A percentile compares a stretch with the other conserved stretches of the same genome.
phyloP scores from a whole-genome alignment of 768 basidiomycete genomes.

The Lactarius evosmus region DNA sequence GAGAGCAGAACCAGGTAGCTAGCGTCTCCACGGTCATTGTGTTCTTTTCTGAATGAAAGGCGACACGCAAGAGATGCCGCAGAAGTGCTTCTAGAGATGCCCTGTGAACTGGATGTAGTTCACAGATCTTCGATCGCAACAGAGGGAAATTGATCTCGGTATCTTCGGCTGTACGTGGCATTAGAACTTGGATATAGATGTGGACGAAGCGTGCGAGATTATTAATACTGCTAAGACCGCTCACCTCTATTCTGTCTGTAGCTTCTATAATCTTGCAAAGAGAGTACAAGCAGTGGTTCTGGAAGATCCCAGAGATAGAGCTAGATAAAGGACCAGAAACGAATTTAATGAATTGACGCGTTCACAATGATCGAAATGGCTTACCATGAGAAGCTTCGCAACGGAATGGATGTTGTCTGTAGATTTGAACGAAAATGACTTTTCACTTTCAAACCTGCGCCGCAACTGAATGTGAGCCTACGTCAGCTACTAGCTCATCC shows the following conservation, averaged over 20 bases:
- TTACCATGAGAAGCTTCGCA: not conserved
- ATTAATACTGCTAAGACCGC: not conserved
- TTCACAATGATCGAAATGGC: not conserved
- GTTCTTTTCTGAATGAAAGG: too few species aligned
- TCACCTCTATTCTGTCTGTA: not conserved
- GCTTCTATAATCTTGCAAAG: not conserved
- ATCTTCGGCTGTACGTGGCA: not conserved
- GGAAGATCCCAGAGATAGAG: not conserved
- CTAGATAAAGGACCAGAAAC: too few species aligned
- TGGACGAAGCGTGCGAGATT: not conserved
- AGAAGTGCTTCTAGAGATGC: too few species aligned
- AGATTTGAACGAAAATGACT: not conserved
- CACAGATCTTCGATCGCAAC: too few species aligned
- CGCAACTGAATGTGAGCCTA: not conserved
- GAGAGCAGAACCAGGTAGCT: too few species aligned
- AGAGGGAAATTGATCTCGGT: too few species aligned
- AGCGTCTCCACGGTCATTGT: too few species aligned
- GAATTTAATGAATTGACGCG: not conserved
- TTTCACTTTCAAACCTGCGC: not conserved
- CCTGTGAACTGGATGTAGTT: too few species aligned
- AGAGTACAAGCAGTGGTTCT: not conserved
- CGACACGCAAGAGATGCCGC: too few species aligned
- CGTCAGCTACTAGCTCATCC: not conserved
- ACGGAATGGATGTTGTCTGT: not conserved
- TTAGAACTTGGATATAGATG: not conserved